These are phyloP conservation scores for Xenosphaeropsis pyriputrescens DNA, from an alignment of 2,329 filamentous ascomycete genomes.

Conservation along the genomic window DNA sequence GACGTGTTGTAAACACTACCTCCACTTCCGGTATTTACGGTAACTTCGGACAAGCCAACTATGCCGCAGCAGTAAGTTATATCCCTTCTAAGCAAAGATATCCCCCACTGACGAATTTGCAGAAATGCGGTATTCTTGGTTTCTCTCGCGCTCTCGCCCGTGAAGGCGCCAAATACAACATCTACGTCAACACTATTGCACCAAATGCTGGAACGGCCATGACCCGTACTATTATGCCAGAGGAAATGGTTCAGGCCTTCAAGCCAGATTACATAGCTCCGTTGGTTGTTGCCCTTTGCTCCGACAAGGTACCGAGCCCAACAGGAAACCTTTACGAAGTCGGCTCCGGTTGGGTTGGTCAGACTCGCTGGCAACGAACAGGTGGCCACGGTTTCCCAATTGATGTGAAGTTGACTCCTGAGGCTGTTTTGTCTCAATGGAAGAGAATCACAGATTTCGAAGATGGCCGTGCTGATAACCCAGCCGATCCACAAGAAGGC, in stretches of 20 bases:
- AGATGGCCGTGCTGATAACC: conserved; percentile 75
- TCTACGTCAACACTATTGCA: conserved; percentile 94
- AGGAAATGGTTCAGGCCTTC: conserved; percentile 96
- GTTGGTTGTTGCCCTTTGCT: conserved; percentile 69
- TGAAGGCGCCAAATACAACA: conserved; percentile 95
- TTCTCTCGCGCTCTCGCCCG: conserved; percentile 87
- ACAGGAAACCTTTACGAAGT: conserved; percentile 90
- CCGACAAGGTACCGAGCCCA: conserved; percentile 73
- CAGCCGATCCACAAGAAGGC: conserved; percentile 62
- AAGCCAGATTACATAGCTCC: conserved; percentile 98
- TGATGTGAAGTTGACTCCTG: conserved; percentile 69
- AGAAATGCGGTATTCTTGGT: conserved; percentile 87
- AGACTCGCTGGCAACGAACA: conserved; percentile 87
- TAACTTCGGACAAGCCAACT: conserved; percentile 98
- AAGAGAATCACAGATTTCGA: conserved; percentile 75
- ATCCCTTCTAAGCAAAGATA: conserved; percentile 16
- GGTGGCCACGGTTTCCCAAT: conserved; percentile 86
- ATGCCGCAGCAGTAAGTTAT: conserved; percentile 64
- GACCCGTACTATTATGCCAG: conserved; percentile 86
- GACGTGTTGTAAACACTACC: conserved; percentile 90
- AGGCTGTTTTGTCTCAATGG: conserved; percentile 67
- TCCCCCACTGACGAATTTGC: conserved; percentile 9
- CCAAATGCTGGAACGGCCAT: conserved; percentile 94
- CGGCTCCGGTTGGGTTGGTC: conserved; percentile 83
- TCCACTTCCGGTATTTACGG: conserved; percentile 97